Base-by-base conservation (phyloP, 768 basidiomycete species). In the Phylloporus sp. region DNA sequence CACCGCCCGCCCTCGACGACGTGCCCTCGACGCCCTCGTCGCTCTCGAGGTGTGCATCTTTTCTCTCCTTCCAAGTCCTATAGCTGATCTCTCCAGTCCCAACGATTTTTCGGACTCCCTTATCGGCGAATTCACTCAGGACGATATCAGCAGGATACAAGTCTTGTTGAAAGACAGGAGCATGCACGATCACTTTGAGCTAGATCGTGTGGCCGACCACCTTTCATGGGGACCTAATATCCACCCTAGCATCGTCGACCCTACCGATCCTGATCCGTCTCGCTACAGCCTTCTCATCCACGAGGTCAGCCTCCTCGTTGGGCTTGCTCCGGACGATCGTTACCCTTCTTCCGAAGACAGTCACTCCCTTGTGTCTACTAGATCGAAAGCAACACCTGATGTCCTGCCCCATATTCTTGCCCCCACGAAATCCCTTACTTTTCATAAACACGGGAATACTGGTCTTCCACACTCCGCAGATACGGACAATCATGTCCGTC, bases 281-380 rank as follows among this genome's bases (percentile, higher is more conserved):
- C 58, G 56, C 32, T 70, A 49, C 24, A 69, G 69, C 51, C 45
- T 58, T 44, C 65, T 69, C 29, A 60, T 69, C 27, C 60, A 63
- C 15, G 69, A 70, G 26, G 65, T 70, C 15, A 63, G 67, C 46
- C 56, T 63, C 34, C 68, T 69, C 39, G 59, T 70, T 13, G 69
- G 67, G 20, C 44, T 69, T 18, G n/a, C 68, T 6, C 16, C 52
- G 2, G 65, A 67, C 2, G 49, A 65, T 16, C 59, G 54, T 20
- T 29, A 34, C 28, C 28, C 42, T n/a, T 40, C 45, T 3, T 36
- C 46, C 23, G 47, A 31, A 22, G 51, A 54, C n/a, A n/a, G 6
- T 29, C 36, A 28, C 39, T 42, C 47, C 23, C 44, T 34, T 26
- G 44, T 46, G 28, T 42, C 42, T 32, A 41, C 34, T 23, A 32